Evolutionary conservation across 192 early-diverging fungal species (phyloP).

Genomic region (Coemansia javaensis): DNA sequence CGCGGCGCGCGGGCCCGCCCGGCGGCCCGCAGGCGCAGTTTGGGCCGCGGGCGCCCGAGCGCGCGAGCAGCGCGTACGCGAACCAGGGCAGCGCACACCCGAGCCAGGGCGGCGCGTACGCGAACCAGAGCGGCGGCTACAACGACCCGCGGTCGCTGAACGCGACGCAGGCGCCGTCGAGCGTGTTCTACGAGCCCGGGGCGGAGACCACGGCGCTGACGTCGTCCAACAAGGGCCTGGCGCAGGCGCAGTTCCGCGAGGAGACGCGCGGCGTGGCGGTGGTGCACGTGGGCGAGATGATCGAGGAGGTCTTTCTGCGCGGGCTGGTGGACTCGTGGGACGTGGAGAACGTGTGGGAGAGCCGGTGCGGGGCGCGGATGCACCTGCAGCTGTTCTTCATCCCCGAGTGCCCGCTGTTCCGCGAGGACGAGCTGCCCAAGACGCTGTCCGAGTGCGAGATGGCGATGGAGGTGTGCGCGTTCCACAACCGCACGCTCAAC

Average conservation of each 20-base stretch:
- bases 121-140: constrained; percentile 1
- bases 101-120: not conserved
- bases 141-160: constrained; percentile 40
- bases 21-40: not conserved
- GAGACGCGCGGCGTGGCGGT: constrained; percentile 52
- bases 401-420: constrained; percentile 48
- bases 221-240: constrained; percentile 33
- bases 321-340: constrained; percentile 50
- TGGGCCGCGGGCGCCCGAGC: constrained; percentile 14
- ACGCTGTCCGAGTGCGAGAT: constrained; percentile 50
- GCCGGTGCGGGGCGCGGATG: constrained; percentile 39
- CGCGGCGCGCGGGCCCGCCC: constrained; percentile 7
- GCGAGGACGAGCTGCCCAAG: constrained; percentile 46
- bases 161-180: constrained; percentile 42
- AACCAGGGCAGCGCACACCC: constrained; percentile 1
- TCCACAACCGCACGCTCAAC: constrained; percentile 52
- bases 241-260: constrained; percentile 41
- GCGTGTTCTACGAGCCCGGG: constrained; percentile 45
- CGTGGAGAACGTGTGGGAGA: constrained; percentile 52
- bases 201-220: constrained; percentile 3
- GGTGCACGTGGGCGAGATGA: constrained; percentile 46
- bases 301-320: constrained; percentile 47
- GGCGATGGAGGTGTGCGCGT: constrained; percentile 50
- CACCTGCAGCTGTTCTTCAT: constrained; percentile 54
- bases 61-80: constrained; percentile 20